Base-by-base conservation (phyloP, 768 basidiomycete genomes). In the Lactarius trivialis region DNA sequence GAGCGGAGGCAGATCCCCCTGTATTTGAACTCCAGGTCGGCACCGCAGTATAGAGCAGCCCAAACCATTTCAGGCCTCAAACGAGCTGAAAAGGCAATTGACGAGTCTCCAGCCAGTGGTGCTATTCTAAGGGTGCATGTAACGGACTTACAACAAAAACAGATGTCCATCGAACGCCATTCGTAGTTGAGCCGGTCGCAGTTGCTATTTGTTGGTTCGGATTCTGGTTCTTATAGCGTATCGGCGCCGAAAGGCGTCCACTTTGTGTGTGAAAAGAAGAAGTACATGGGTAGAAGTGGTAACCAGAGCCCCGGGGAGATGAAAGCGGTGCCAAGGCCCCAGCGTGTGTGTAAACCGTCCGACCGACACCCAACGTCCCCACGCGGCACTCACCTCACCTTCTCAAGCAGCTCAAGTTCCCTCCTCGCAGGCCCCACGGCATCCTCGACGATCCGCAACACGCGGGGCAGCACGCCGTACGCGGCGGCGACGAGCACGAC, bases 401-500 rank as follows among this genome's bases (percentile, higher is more conserved):
- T 37, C 43, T 37, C 53, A 15, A 50, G 26, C n/a, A 34, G 9
- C 6, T n/a, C 57, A 19, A 63, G 37, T 43, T 72, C 71, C 24
- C n/a, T 51, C 37, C 63, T 58, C 0, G 67, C 69, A 6, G 51
- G 49, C 5, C 62, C 54, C 21, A 67, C 70, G 1, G 70, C 52
- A 0, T 19, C 28, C n/a, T 45, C 63, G 1, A 72, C 6, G 49
- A 41, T 19, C 26, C 26, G 12, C 11, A 56, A 39, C 8, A 72
- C 56, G 8, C 34, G 50, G 30, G 71, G 70, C 19, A 63, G 43
- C 33, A 69, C 66, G 7, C 49, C 30, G 14, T 28, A 54, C 7
- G 61, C 19, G 9, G 70, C 39, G 17, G 64, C 60, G 24, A 53
- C 65, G 4, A 76, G 71, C 30, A 65, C 63, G n/a, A 66, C 37